Conservation (phyloP, 2,329 filamentous ascomycete genomes). For the Diaporthe destruens region DNA sequence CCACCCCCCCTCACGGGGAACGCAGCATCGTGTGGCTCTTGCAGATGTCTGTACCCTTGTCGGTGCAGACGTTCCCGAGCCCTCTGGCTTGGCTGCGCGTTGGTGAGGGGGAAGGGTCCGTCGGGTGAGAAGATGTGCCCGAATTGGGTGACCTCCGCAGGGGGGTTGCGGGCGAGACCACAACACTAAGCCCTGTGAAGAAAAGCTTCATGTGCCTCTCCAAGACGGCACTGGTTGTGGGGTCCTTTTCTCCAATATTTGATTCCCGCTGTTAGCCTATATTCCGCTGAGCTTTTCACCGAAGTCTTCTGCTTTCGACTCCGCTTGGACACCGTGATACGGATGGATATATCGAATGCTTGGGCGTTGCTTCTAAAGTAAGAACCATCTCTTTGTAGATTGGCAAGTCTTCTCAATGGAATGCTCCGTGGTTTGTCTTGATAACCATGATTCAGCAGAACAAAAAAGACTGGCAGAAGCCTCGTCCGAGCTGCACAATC, state of each 20-base stretch:
- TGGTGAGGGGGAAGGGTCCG: slow-evolving; percentile 24
- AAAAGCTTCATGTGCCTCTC: slow-evolving; percentile 1
- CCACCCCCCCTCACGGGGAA: neutral
- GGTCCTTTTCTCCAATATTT: slow-evolving; percentile 22
- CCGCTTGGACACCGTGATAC: too few species aligned
- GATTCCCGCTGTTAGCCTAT: neutral
- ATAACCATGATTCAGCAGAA: neutral
- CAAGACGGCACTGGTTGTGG: neutral
- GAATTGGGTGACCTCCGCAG: neutral
- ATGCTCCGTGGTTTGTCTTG: neutral
- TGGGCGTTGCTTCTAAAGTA: too few species aligned
- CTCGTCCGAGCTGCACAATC: slow-evolving; percentile 29
- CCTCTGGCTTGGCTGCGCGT: neutral
- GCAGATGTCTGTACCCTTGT: slow-evolving; percentile 6
- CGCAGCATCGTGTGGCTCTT: slow-evolving; percentile 11
- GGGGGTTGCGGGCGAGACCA: neutral
- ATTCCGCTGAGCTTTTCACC: slow-evolving; percentile 6
- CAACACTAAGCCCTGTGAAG: slow-evolving; percentile 10
- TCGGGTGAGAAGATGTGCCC: slow-evolving; percentile 27
- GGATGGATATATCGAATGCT: neutral
- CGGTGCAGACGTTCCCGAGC: slow-evolving; percentile 35
- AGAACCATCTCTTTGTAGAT: too few species aligned
- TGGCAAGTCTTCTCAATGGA: neutral
- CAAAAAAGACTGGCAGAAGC: neutral
- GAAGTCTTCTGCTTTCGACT: neutral